phyloP scores from a whole-genome alignment of 1,284 basidiomycete species.

The Abortiporus biennis region DNA sequence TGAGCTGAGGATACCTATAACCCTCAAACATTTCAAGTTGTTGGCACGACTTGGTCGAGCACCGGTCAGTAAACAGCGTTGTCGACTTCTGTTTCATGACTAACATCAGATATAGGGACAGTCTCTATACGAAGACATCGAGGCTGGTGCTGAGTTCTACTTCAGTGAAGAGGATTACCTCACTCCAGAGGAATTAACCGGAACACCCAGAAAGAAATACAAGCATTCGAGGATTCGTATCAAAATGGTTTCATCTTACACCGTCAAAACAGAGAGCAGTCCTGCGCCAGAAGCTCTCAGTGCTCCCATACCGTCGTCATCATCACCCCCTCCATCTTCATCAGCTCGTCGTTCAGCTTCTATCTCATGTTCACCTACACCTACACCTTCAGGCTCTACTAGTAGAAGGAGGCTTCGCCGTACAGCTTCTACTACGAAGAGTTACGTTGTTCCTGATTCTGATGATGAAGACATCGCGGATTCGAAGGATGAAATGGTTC shows the following conservation, averaged over 20 bases:
- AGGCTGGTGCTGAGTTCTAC: conserved; percentile 59
- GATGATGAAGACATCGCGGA: conserved; percentile 59
- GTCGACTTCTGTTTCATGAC: not conserved
- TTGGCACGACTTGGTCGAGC: conserved; percentile 56
- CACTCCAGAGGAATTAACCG: conserved; percentile 17
- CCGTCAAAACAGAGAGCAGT: conserved; percentile 34
- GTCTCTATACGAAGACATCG: conserved; percentile 52
- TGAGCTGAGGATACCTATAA: conserved; percentile 50
- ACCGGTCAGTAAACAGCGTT: conserved; percentile 37
- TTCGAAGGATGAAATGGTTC: conserved; percentile 30
- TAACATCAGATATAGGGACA: conserved; percentile 32
- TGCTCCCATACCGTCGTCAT: not conserved
- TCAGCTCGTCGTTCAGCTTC: conserved; percentile 4
- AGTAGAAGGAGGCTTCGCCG: conserved; percentile 52
- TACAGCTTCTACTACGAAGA: conserved; percentile 42
- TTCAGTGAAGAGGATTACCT: conserved; percentile 62
- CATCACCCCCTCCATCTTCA: conserved; percentile 5
- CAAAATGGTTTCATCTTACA: conserved; percentile 22
- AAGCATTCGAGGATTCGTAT: conserved; percentile 12
- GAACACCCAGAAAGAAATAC: conserved; percentile 16
- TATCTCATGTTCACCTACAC: not conserved
- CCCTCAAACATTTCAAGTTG: conserved; percentile 65
- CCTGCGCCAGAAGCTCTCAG: conserved; percentile 5
- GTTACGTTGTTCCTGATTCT: conserved; percentile 63
- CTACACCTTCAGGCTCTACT: not conserved